These are phyloP conservation scores for Fusarium denticulatum DNA, from an alignment of 2,329 filamentous ascomycete species.

Conservation along the genomic window DNA sequence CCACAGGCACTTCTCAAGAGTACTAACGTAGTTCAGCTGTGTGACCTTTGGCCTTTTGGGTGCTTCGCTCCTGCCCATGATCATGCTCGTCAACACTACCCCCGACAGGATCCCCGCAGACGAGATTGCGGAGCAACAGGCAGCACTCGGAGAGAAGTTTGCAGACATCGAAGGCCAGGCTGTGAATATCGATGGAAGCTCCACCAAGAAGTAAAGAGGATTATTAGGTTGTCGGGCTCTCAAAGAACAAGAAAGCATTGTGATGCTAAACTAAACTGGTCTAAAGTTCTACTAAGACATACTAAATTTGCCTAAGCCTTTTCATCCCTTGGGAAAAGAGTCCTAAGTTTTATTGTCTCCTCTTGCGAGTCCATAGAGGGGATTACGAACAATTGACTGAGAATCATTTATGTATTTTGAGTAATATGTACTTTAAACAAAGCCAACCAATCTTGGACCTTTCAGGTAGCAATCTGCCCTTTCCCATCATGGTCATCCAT, in stretches of 20 bases:
- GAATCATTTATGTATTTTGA: background rate
- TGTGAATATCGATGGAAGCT: background rate
- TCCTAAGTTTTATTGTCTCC: background rate
- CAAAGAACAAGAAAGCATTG: background rate
- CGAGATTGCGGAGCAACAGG: constrained; percentile 6
- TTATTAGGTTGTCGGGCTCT: too few species aligned
- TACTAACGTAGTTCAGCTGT: background rate
- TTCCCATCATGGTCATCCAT: background rate
- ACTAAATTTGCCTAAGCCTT: background rate
- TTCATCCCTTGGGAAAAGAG: accelerated
- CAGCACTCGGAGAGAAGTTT: background rate
- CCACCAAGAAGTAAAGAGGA: background rate
- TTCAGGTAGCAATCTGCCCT: background rate
- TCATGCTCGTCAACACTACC: constrained; percentile 16
- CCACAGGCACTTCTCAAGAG: accelerated
- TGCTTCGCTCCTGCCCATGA: constrained; percentile 12
- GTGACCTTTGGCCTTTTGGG: background rate
- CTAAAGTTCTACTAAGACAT: background rate
- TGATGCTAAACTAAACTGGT: background rate
- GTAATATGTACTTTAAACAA: background rate
- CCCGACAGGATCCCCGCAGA: constrained; percentile 14
- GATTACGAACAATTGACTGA: background rate
- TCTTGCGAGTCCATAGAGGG: background rate
- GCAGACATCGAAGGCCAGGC: constrained; percentile 1
- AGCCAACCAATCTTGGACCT: background rate